Percentiles rank a stretch among this genome's conserved stretches.
These are phyloP conservation scores for Cryphonectria nitschkei DNA, from an alignment of 2,329 filamentous ascomycete species.

Conservation along the genomic window DNA sequence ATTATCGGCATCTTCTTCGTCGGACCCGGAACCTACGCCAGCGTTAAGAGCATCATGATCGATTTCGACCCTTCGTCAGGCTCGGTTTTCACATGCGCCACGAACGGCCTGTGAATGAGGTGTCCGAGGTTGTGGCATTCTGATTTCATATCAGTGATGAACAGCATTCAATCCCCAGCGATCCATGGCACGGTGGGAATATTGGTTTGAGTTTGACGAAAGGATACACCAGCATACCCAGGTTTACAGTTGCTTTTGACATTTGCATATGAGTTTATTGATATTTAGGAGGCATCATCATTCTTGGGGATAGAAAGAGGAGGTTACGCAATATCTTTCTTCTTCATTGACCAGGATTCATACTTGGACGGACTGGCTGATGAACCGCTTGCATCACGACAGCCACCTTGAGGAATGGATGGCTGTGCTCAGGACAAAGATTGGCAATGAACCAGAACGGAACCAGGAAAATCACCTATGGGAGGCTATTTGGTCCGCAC, in stretches of 20 bases:
- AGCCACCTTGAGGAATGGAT: not conserved
- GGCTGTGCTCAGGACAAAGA: not conserved
- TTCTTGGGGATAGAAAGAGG: not conserved
- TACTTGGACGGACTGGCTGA: not conserved
- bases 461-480: not conserved
- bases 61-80: constrained; percentile 66
- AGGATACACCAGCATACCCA: not conserved
- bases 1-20: constrained; percentile 79
- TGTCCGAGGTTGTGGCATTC: not conserved
- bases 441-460: not conserved
- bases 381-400: not conserved
- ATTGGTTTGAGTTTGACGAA: not conserved
- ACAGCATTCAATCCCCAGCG: not conserved
- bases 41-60: constrained; percentile 74
- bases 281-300: not conserved
- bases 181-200: not conserved
- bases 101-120: constrained; percentile 60
- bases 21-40: constrained; percentile 78
- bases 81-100: constrained; percentile 74
- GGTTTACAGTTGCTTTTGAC: not conserved
- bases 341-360: not conserved
- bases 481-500: not conserved
- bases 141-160: not conserved
- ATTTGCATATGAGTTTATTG: not conserved
- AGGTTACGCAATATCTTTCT: not conserved